A percentile compares a stretch with the other conserved stretches of the same genome.
Evolutionary conservation across 441 rosid species (phyloP).

Genomic region (Pelargonium myrrhifolium): DNA sequence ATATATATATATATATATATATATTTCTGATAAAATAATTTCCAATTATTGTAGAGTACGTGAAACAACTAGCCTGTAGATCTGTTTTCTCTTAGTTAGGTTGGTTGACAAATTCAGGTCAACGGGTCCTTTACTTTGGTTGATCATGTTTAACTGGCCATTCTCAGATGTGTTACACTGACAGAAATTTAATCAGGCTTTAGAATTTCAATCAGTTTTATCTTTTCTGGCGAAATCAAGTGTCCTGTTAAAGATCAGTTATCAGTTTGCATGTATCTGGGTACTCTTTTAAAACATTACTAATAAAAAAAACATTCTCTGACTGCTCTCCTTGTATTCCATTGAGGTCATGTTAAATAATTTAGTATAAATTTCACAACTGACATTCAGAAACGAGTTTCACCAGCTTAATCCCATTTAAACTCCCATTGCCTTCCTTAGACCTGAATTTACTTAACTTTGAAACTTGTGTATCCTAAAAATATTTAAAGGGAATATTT

Average conservation of each 20-base stretch:
- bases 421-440: background rate
- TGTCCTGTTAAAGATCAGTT: background rate
- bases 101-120: background rate
- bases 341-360: background rate
- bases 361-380: background rate
- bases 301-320: background rate
- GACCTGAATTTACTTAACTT: background rate
- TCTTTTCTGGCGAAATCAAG: background rate
- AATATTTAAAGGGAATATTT: background rate
- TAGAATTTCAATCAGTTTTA: background rate
- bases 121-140: background rate
- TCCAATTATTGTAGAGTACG: background rate
- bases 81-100: background rate
- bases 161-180: background rate
- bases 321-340: background rate
- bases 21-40: too few relatives aligned
- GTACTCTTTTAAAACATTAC: background rate
- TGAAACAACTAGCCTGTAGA: background rate
- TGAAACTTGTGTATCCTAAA: background rate
- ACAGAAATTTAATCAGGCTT: background rate
- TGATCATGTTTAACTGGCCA: background rate
- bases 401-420: background rate
- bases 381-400: background rate
- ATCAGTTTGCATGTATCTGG: background rate
- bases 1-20: too few relatives aligned